Conservation (phyloP, 2,329 filamentous ascomycete genomes). For the Nemania abortiva region DNA sequence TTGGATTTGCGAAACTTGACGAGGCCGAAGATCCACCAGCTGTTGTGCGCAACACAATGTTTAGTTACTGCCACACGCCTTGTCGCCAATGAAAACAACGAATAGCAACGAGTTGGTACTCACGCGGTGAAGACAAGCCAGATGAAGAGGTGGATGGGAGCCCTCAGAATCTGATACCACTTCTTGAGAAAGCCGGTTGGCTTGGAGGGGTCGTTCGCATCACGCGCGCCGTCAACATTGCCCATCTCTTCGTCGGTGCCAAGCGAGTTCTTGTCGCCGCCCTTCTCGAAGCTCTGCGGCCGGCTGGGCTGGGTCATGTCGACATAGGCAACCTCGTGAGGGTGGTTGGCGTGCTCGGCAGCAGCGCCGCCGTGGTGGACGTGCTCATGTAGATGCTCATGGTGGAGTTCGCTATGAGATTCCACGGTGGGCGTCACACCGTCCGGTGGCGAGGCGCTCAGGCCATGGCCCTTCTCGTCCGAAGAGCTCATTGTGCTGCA, state of each 20-base stretch:
- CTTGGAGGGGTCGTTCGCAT: constrained; percentile 38
- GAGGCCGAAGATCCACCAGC: constrained; percentile 57
- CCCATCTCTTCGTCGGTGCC: constrained; percentile 51
- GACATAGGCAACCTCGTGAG: constrained; percentile 63
- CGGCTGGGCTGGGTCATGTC: constrained; percentile 55
- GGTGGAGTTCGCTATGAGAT: constrained; percentile 38
- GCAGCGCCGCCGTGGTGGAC: constrained; percentile 56
- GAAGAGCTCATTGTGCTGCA: constrained; percentile 40
- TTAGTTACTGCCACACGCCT: constrained; percentile 24
- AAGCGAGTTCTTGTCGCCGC: constrained; percentile 49
- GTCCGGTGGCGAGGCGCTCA: constrained; percentile 42
- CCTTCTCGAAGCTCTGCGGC: constrained; percentile 52
- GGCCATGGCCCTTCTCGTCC: constrained; percentile 43
- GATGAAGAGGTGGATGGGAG: constrained; percentile 59
- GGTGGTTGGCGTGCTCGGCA: constrained; percentile 49
- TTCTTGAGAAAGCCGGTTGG: constrained; percentile 42
- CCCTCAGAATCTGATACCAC: constrained; percentile 60
- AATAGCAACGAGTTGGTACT: constrained; percentile 40
- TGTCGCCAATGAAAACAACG: constrained; percentile 6
- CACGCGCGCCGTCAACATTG: constrained; percentile 45
- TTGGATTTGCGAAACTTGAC: constrained; percentile 75
- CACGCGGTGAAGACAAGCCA: constrained; percentile 55
- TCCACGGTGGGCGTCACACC: constrained; percentile 49
- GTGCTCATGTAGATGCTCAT: constrained; percentile 54
- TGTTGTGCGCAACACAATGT: constrained; percentile 38